Evolutionary conservation across 371 early-diverging fungal species (phyloP).

Genomic region (Lichtheimia corymbifera): DNA sequence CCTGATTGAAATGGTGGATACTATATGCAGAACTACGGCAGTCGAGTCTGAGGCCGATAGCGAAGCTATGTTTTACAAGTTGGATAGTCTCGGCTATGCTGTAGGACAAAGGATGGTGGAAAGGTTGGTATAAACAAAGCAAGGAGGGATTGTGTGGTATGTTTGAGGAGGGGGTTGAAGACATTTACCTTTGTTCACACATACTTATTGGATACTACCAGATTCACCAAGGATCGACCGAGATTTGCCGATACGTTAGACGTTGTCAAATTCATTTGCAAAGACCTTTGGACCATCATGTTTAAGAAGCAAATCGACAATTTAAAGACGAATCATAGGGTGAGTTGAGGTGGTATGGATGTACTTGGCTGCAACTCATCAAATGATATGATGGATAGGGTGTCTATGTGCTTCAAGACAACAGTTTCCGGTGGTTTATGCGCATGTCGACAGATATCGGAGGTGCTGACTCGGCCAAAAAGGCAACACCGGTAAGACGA

Average conservation of each 20-base stretch:
- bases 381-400: conserved; percentile 58
- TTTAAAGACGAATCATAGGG: conserved; percentile 95
- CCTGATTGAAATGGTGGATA: conserved; percentile 78
- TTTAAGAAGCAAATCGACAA: conserved; percentile 97
- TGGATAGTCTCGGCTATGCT: conserved; percentile 87
- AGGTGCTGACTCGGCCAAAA: conserved; percentile 74
- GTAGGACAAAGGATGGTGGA: conserved; percentile 89
- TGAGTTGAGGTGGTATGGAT: conserved; percentile 28
- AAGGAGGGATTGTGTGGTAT: too few species aligned
- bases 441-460: conserved; percentile 84
- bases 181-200: not conserved
- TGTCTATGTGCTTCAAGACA: conserved; percentile 97
- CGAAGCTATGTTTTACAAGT: conserved; percentile 82
- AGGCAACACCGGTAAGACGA: conserved; percentile 73
- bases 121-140: conserved; percentile 45
- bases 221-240: conserved; percentile 79
- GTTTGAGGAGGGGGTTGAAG: too few species aligned
- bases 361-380: not conserved
- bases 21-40: conserved; percentile 60
- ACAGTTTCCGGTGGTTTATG: conserved; percentile 91
- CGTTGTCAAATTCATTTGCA: conserved; percentile 96
- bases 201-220: conserved; percentile 17
- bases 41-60: conserved; percentile 69
- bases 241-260: conserved; percentile 91
- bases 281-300: conserved; percentile 92